Base-by-base conservation (phyloP, 345 rosid genomes). In the Aquilaria yunnanensis region DNA sequence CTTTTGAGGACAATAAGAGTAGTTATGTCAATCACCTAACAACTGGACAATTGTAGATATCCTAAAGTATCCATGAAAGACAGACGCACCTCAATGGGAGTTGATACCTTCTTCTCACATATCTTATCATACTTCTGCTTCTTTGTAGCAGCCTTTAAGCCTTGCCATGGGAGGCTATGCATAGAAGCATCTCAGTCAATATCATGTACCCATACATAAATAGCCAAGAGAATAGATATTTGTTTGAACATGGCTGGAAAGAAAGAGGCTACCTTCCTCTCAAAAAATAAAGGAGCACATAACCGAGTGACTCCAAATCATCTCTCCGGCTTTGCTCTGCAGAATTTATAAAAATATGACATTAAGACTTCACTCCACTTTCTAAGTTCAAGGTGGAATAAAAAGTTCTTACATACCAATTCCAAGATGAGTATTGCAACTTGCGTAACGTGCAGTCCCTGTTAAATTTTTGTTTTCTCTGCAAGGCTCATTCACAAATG, bases 341-440 rank as follows among this genome's bases (percentile, higher is more conserved):
- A 56, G 30, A 56, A 8, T 52, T 54, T 54, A 72, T 5, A 56
- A 55, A 57, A 63, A 23, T 51, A 51, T 23, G 12, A 55, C 14
- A 61, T 51, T 33, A 6, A 37, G 74, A n/a, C 32, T 52, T 54
- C 11, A 2, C 41, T 51, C 32, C 31, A 47, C 48, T 12, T 9
- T 37, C 43, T 9, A 1, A 0, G 43, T 37, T 37, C 43, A 37
- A 37, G 43, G 3, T 60, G 55, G 41, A 67, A 45, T 55, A 47
- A 54, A 55, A 9, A 34, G 14, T 12, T 54, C 47, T 54, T 56
- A 29, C 73, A 76, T 77, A 91, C 97, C 96, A 67, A 88, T 91
- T 47, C 97, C 97, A 62, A 88, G 97, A 74, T 91, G 97, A 43
- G 97, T 91, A 65, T 91, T 91, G 78, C 96, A 84, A 74, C 97